A percentile compares a stretch with the other conserved stretches of the same genome.
These are phyloP conservation scores for Vanrija pseudolonga DNA, from an alignment of 1,284 basidiomycete genomes.

Conservation along the genomic window DNA sequence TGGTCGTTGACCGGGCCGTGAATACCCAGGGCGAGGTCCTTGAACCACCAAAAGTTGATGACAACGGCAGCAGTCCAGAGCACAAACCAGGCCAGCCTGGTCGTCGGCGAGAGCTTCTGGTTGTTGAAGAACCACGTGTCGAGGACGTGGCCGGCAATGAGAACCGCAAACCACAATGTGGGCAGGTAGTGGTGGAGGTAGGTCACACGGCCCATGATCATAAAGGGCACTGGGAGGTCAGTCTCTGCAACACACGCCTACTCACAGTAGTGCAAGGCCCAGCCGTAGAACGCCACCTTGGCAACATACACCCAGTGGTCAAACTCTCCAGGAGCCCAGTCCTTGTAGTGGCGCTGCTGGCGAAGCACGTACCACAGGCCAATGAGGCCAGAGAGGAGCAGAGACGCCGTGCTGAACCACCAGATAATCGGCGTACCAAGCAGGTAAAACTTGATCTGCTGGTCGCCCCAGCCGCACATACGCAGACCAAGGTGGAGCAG, in stretches of 20 bases:
- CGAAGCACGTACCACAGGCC: conserved; percentile 72
- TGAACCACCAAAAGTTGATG: conserved; percentile 90
- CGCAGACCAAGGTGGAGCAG: conserved; percentile 80
- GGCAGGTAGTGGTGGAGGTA: conserved; percentile 62
- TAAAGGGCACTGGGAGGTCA: conserved; percentile 69
- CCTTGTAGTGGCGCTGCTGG: conserved; percentile 80
- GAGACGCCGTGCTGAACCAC: conserved; percentile 73
- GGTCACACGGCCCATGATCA: conserved; percentile 83
- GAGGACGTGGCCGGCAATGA: conserved; percentile 84
- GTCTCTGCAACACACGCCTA: conserved; percentile 12
- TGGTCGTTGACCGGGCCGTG: conserved; percentile 75
- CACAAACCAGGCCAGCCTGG: conserved; percentile 71
- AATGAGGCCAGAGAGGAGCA: conserved; percentile 59
- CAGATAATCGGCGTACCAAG: conserved; percentile 89
- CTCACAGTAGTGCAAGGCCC: conserved; percentile 85
- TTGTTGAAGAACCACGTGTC: conserved; percentile 88
- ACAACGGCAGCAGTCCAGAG: conserved; percentile 62
- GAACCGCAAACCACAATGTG: conserved; percentile 89
- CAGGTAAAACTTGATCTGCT: conserved; percentile 87
- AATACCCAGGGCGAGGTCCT: conserved; percentile 80
- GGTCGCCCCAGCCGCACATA: conserved; percentile 96
- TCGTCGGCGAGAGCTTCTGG: conserved; percentile 57
- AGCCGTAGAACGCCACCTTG: conserved; percentile 87
- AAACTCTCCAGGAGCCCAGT: conserved; percentile 92
- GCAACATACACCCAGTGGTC: conserved; percentile 90